phyloP scores from a whole-genome alignment of 495 filamentous ascomycete genomes.

The Letharia columbiana region DNA sequence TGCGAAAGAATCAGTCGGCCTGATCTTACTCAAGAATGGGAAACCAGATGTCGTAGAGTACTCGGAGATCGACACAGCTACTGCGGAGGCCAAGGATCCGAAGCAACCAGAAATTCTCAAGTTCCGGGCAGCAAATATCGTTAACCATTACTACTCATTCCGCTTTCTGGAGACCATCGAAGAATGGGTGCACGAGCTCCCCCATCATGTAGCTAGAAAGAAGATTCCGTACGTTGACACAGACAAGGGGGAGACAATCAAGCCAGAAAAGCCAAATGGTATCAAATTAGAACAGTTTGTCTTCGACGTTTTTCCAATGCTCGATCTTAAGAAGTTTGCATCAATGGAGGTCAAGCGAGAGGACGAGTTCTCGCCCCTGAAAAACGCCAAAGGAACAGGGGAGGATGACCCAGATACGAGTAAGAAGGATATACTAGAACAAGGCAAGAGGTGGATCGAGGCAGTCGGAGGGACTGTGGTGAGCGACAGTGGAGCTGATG shows the following conservation, averaged over 20 bases:
- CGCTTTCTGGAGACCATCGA: constrained; percentile 86
- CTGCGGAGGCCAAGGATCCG: constrained; percentile 79
- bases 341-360: constrained; percentile 92
- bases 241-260: constrained; percentile 66
- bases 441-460: constrained; percentile 78
- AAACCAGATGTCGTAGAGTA: constrained; percentile 98
- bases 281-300: constrained; percentile 99
- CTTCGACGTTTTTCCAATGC: constrained; percentile 94
- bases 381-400: constrained; percentile 85
- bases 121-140: constrained; percentile 97
- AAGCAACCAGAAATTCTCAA: constrained; percentile 77
- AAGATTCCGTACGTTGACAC: constrained; percentile 88
- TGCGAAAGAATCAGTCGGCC: constrained; percentile 90
- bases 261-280: constrained; percentile 90
- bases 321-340: constrained; percentile 80
- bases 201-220: constrained; percentile 94
- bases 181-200: constrained; percentile 72
- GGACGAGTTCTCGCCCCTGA: constrained; percentile 97
- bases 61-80: constrained; percentile 85
- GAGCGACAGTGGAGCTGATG: constrained; percentile 51
- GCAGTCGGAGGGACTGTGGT: constrained; percentile 68
- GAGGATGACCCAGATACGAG: constrained; percentile 94
- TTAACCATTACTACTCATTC: constrained; percentile 99
- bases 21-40: constrained; percentile 91
- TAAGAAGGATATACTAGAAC: constrained; percentile 76